These are phyloP conservation scores for Hondaea fermentalgiana DNA, from an alignment of 108 stramenopile genomes.

Conservation along the genomic window DNA sequence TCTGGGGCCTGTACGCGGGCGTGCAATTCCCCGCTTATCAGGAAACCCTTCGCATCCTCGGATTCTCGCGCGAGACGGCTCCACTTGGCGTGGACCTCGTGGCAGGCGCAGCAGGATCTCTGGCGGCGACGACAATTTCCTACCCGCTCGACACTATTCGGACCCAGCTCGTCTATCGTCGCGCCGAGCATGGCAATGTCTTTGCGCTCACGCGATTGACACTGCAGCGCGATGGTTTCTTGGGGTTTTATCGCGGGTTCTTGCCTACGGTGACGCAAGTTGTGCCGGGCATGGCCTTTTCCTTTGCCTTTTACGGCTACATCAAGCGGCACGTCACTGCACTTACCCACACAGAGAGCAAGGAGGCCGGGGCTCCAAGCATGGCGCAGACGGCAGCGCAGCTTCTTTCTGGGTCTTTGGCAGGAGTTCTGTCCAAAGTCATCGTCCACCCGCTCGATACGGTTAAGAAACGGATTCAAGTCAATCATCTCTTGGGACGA, in stretches of 20 bases:
- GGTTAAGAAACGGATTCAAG: background rate
- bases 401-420: background rate
- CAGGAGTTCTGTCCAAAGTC: background rate
- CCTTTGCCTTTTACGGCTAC: background rate
- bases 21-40: constrained; percentile 3
- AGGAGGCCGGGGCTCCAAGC: background rate
- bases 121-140: background rate
- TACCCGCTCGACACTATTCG: constrained; percentile 9
- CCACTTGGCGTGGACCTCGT: background rate
- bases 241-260: background rate
- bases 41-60: background rate
- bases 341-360: background rate
- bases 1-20: background rate
- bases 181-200: background rate
- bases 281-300: constrained; percentile 1
- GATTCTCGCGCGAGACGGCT: background rate
- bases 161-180: background rate
- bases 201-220: background rate
- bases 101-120: background rate
- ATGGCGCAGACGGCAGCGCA: background rate
- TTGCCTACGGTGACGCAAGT: background rate
- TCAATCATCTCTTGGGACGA: background rate
- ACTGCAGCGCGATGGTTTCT: background rate
- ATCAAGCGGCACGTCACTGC: background rate
- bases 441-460: constrained; percentile 3